These are phyloP conservation scores for Paramecium tetraurelia DNA, from an alignment of 73 alveolate species.

Conservation along the genomic window DNA sequence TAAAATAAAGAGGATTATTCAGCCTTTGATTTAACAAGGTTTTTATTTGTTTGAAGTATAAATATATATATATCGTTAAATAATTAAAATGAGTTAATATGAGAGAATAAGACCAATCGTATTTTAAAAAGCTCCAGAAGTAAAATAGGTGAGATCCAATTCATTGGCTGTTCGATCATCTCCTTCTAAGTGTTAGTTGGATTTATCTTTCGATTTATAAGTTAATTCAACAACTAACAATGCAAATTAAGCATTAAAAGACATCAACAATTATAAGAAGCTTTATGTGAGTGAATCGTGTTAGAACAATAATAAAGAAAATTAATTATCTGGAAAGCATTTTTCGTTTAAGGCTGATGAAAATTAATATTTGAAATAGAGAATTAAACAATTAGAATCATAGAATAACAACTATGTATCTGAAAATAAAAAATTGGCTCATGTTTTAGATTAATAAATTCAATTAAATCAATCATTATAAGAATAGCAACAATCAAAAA, in stretches of 20 bases:
- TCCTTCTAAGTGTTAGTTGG: background rate
- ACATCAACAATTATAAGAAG: background rate
- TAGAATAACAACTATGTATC: background rate
- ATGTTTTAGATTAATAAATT: constrained; percentile 1
- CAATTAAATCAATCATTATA: constrained; percentile 5
- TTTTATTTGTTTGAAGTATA: background rate
- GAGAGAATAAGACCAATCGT: constrained; percentile 28
- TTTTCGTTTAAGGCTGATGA: constrained; percentile 9
- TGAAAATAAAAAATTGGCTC: constrained; percentile 33
- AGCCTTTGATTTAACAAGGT: background rate
- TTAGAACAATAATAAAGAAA: constrained; percentile 2
- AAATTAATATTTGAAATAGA: background rate
- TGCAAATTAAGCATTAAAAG: background rate
- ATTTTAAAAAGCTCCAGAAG: constrained; percentile 9
- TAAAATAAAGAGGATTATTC: background rate
- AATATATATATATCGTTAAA: background rate
- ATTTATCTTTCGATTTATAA: background rate
- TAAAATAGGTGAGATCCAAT: constrained; percentile 13
- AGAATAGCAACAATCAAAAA: background rate
- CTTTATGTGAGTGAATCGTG: constrained; percentile 19
- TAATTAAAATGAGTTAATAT: constrained; percentile 1
- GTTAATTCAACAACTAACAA: background rate
- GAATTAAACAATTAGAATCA: background rate
- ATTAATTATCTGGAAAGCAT: background rate
- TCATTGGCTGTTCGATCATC: constrained; percentile 32